Percentiles rank a stretch among this genome's conserved stretches.
Evolutionary conservation across 805 yeast species (phyloP).

Genomic region (Suhomyces emberorum): DNA sequence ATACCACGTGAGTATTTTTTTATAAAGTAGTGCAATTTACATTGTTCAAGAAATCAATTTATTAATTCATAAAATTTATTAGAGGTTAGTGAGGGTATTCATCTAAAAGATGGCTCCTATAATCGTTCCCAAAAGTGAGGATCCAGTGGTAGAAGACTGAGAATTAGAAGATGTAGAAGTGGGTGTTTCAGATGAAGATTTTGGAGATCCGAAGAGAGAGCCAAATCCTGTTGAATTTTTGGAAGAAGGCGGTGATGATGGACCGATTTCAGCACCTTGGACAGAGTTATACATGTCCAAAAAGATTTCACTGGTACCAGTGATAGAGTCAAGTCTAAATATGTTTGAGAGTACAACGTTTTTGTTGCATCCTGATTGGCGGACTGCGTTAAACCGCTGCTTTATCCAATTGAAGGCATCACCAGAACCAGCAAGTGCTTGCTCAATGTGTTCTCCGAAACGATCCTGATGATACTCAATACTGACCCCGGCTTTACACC

Average conservation of each 20-base stretch:
- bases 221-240: neutral
- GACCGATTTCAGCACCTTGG: neutral
- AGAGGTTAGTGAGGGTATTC: no score
- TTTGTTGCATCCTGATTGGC: neutral
- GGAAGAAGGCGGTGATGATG: no score
- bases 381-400: neutral
- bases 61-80: no score
- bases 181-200: neutral
- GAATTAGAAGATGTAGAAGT: neutral
- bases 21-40: no score
- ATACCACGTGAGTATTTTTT: no score
- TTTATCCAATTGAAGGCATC: slow-evolving; percentile 1
- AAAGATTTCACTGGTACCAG: neutral
- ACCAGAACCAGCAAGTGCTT: neutral
- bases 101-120: neutral
- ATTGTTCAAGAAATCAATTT: no score
- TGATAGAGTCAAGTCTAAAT: neutral
- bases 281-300: neutral
- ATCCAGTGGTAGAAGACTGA: neutral
- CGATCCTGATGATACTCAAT: neutral
- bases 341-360: neutral
- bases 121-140: neutral
- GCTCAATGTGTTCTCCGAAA: neutral
- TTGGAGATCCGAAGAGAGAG: neutral
- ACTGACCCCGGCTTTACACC: neutral